Base-by-base conservation (phyloP, 345 rosid species). In the Durio zibethinus region DNA sequence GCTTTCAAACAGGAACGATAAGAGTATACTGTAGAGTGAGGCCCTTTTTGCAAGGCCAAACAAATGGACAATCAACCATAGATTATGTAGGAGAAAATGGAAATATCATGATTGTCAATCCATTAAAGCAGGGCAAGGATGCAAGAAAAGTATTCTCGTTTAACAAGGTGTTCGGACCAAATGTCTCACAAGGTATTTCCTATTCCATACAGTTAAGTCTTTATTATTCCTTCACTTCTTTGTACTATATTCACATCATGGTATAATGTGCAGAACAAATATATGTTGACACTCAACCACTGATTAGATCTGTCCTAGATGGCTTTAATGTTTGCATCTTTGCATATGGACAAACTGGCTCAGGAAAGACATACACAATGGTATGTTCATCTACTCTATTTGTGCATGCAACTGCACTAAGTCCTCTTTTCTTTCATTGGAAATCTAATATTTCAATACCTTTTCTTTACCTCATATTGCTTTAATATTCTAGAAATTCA, bases 291-390 rank as follows among this genome's bases (percentile, higher is more conserved):
- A 93, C 98, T 74, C 97, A 82, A 73, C 97, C 98, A 0, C 81
- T 95, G 77, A 76, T 95, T 79, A 84, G 99, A 81, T 93, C 99
- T 2, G 94, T 95, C 48, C 90, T 95, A 1, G 99, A 95, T 77
- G 99, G 99, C 64, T 95, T 79, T 78, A 95, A 95, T 81, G 99
- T 93, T 54, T 95, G 99, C 82, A 93, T 95, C 74, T 95, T 95
- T 38, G 99, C 99, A 23, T 95, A 95, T 82, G 99, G 99, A 69
- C 99, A 95, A 89, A 95, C 99, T 21, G 99, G 99, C 78, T 95
- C 99, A 14, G 99, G 99, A 77, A 96, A 96, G 83, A 96, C 99
- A 56, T 93, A 90, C 81, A 96, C 99, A 10, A 96, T 96, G 99
- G 99, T 96, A 89, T 52, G 15, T 43, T 71, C 15, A 43, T 27